Evolutionary conservation across 2,329 filamentous ascomycete genomes (phyloP).

Genomic region (Trichoderma gracile): DNA sequence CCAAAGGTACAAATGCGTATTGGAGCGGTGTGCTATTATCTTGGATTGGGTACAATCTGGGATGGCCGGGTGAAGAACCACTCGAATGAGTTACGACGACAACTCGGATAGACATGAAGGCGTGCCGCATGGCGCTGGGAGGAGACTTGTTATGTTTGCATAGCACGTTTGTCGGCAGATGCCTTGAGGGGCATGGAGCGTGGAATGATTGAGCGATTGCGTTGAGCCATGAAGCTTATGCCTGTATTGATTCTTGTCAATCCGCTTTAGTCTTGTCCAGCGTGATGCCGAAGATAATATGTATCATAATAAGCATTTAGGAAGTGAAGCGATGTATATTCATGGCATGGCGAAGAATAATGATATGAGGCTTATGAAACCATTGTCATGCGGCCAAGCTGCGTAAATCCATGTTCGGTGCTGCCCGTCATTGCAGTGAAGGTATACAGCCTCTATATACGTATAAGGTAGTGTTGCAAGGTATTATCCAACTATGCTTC

Average conservation of each 20-base stretch:
- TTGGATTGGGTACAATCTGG: slow-evolving; percentile 13
- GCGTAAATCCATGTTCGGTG: too few species aligned
- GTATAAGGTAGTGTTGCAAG: too few species aligned
- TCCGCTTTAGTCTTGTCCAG: background rate
- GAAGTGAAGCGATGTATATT: too few species aligned
- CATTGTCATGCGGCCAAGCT: too few species aligned
- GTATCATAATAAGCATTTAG: background rate
- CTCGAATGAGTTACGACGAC: slow-evolving; percentile 18
- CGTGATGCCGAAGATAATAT: background rate
- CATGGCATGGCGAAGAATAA: too few species aligned
- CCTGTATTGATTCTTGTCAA: background rate
- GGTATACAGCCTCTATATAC: too few species aligned
- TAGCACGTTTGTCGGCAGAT: background rate
- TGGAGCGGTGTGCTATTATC: slow-evolving; percentile 7
- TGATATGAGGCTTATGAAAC: too few species aligned
- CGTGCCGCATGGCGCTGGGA: slow-evolving; percentile 10
- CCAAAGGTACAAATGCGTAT: background rate
- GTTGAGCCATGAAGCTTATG: background rate
- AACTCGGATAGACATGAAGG: slow-evolving; percentile 12
- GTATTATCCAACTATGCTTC: background rate
- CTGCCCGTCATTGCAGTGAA: too few species aligned
- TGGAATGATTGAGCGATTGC: slow-evolving; percentile 1
- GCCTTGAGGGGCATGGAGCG: slow-evolving; percentile 7
- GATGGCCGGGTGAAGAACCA: slow-evolving; percentile 7
- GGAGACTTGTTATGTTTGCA: slow-evolving; percentile 14